Percentiles rank a stretch among this genome's conserved stretches.
Conservation (phyloP, 202 grass and related monocot genomes). For the Schoenoplectus triqueter region DNA sequence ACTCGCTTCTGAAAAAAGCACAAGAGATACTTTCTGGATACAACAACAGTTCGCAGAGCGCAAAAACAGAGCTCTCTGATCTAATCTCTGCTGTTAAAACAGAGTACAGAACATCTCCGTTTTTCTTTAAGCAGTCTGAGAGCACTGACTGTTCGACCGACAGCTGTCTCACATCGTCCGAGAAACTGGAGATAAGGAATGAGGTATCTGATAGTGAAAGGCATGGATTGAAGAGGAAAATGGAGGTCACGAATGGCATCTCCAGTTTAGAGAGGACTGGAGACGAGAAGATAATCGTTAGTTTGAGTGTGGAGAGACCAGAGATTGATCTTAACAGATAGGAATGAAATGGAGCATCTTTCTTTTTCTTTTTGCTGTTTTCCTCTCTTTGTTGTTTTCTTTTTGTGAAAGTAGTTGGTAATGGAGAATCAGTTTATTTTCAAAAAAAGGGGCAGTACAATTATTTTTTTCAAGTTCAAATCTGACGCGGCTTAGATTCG, state of each 20-base stretch:
- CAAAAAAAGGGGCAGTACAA: constrained; percentile 17
- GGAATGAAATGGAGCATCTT: constrained; percentile 44
- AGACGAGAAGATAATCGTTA: constrained; percentile 44
- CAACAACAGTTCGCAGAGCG: constrained; percentile 28
- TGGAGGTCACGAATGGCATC: constrained; percentile 16
- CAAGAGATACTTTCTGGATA: constrained; percentile 58
- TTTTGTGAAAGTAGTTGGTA: constrained; percentile 41
- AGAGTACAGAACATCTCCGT: constrained; percentile 44
- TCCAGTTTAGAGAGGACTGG: constrained; percentile 44
- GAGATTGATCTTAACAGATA: constrained; percentile 87
- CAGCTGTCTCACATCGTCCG: constrained; percentile 70
- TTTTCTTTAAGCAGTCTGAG: constrained; percentile 1
- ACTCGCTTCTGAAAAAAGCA: constrained; percentile 71
- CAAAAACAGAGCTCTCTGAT: constrained; percentile 61
- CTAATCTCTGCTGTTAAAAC: constrained; percentile 51
- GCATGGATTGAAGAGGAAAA: constrained; percentile 47
- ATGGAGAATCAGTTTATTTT: constrained; percentile 43
- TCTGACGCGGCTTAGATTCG: constrained; percentile 34
- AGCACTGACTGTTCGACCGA: constrained; percentile 44
- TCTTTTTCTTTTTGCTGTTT: constrained; percentile 39
- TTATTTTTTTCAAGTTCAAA: constrained; percentile 24
- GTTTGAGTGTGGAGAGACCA: constrained; percentile 40
- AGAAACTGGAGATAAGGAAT: constrained; percentile 45
- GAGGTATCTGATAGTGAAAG: constrained; percentile 29
- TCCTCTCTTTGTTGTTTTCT: constrained; percentile 36